Conservation (phyloP, 805 yeast genomes). For the Trichomonascus vanleenenianus region DNA sequence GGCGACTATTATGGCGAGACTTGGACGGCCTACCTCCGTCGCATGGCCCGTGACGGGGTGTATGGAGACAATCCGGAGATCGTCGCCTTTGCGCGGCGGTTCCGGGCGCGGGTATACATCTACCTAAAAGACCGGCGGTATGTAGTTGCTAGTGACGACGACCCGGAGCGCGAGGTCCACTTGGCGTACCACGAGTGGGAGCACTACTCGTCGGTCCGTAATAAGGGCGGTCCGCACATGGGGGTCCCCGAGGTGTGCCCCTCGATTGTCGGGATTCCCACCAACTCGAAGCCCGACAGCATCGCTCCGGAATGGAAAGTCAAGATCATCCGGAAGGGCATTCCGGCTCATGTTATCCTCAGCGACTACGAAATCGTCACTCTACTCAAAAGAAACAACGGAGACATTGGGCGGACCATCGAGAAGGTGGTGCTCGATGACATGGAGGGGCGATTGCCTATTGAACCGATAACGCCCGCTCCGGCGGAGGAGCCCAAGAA, state of each 20-base stretch:
- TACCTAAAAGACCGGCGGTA: constrained; percentile 32
- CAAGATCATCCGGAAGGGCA: constrained; percentile 21
- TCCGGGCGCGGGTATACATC: constrained; percentile 28
- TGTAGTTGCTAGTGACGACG: constrained; percentile 23
- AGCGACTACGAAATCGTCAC: constrained; percentile 11
- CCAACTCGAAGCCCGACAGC: neutral
- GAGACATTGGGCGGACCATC: constrained; percentile 23
- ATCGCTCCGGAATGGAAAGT: constrained; percentile 25
- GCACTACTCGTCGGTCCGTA: constrained; percentile 35
- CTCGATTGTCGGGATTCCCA: neutral
- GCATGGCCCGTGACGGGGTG: constrained; percentile 32
- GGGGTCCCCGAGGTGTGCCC: constrained; percentile 23
- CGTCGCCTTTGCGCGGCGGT: constrained; percentile 33
- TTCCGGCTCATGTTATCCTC: constrained; percentile 18
- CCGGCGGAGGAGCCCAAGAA: neutral
- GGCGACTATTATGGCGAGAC: constrained; percentile 28
- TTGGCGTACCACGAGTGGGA: constrained; percentile 38
- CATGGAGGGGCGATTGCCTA: neutral
- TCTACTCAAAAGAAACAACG: constrained; percentile 16
- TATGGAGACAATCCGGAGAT: constrained; percentile 37
- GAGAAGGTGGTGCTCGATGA: constrained; percentile 23
- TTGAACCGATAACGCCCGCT: neutral
- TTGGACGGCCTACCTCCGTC: constrained; percentile 28
- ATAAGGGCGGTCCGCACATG: constrained; percentile 30
- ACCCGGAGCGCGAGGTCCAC: constrained; percentile 19